Conservation (phyloP, 371 early-diverging fungal species). For the Parasitella parasitica region DNA sequence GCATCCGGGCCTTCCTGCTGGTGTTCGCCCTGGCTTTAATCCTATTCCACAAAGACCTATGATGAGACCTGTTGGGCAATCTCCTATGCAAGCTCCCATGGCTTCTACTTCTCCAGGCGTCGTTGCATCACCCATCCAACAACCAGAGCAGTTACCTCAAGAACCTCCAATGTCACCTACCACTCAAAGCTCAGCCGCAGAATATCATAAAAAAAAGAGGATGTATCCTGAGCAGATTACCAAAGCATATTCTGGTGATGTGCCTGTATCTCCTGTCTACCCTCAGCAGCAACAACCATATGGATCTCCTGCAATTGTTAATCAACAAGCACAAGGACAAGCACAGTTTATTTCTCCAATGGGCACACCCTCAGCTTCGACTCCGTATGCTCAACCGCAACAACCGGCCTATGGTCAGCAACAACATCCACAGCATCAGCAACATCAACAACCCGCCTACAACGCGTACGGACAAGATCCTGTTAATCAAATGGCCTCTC, state of each 20-base stretch:
- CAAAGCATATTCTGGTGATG: slow-evolving; percentile 44
- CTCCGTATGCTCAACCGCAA: slow-evolving; percentile 14
- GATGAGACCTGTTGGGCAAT: slow-evolving; percentile 24
- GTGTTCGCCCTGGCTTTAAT: slow-evolving; percentile 23
- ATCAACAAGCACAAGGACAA: slow-evolving; percentile 6
- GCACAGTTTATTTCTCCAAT: slow-evolving; percentile 12
- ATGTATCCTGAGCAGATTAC: slow-evolving; percentile 64
- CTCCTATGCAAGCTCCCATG: slow-evolving; percentile 9
- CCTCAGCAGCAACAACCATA: slow-evolving; percentile 17
- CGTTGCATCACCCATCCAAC: slow-evolving; percentile 9
- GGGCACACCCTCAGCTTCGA: slow-evolving; percentile 10
- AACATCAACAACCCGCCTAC: slow-evolving; percentile 24
- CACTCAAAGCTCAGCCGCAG: slow-evolving; percentile 7
- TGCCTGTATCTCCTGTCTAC: slow-evolving; percentile 15
- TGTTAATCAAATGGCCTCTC: slow-evolving; percentile 37
- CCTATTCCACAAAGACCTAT: slow-evolving; percentile 19
- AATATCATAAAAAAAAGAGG: slow-evolving; percentile 51
- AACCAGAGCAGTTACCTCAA: slow-evolving; percentile 8
- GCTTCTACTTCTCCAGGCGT: not conserved
- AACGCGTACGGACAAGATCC: slow-evolving; percentile 30
- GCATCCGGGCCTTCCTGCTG: slow-evolving; percentile 24
- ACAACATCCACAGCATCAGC: slow-evolving; percentile 12
- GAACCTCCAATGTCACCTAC: slow-evolving; percentile 4
- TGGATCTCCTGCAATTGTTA: slow-evolving; percentile 16
- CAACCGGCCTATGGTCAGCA: slow-evolving; percentile 24